These are phyloP conservation scores for Pleurotus eryngii DNA, from an alignment of 768 basidiomycete genomes.

Conservation along the genomic window DNA sequence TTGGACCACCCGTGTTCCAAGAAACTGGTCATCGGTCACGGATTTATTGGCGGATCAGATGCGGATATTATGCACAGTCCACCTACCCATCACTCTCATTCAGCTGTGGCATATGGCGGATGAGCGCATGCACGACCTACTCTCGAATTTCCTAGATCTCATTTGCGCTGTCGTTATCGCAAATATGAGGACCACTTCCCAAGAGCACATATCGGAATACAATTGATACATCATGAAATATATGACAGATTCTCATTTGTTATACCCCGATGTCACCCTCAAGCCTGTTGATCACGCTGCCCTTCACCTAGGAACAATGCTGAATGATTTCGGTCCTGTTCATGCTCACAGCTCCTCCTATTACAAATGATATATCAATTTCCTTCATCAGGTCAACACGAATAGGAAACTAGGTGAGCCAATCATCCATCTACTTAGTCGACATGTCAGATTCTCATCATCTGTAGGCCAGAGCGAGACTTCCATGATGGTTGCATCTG, in stretches of 20 bases:
- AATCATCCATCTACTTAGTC: not conserved
- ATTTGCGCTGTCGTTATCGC: slow-evolving; percentile 16
- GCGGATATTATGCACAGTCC: slow-evolving; percentile 2
- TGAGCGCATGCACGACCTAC: not conserved
- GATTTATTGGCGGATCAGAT: not conserved
- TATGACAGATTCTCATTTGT: not conserved
- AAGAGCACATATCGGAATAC: slow-evolving; percentile 17
- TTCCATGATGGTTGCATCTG: slow-evolving; percentile 11
- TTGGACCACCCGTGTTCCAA: slow-evolving; percentile 28
- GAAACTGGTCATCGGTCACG: slow-evolving; percentile 17
- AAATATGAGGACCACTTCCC: slow-evolving; percentile 16
- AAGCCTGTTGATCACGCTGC: slow-evolving; percentile 20
- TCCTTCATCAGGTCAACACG: slow-evolving; percentile 19
- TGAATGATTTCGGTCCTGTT: slow-evolving; percentile 19
- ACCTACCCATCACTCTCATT: not conserved
- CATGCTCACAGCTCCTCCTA: slow-evolving; percentile 24
- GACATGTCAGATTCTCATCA: not conserved
- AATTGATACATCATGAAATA: slow-evolving; percentile 18
- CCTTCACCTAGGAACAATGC: slow-evolving; percentile 19
- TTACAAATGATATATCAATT: slow-evolving; percentile 26
- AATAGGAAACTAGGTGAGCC: slow-evolving; percentile 18
- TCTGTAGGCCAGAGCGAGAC: slow-evolving; percentile 12
- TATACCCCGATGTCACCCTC: slow-evolving; percentile 16
- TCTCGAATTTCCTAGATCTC: not conserved
- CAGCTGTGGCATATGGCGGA: not conserved